These are phyloP conservation scores for Aspergillus haitiensis DNA, from an alignment of 495 filamentous ascomycete species.

Conservation along the genomic window DNA sequence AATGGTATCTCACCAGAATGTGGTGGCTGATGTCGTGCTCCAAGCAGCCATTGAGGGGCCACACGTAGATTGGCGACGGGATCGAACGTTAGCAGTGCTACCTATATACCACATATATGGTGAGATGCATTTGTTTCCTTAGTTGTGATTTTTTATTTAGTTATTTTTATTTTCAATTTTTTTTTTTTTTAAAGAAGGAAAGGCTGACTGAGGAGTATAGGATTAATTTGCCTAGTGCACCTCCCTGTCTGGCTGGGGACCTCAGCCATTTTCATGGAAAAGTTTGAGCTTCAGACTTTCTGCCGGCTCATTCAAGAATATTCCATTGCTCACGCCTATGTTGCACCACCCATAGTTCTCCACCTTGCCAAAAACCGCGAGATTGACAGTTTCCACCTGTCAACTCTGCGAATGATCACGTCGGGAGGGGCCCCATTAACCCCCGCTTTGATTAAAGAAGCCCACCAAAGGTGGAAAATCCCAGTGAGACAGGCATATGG, in stretches of 20 bases:
- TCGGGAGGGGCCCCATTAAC: slow-evolving; percentile 81
- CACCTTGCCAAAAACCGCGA: slow-evolving; percentile 67
- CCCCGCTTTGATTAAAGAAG: slow-evolving; percentile 66
- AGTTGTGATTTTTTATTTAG: neutral
- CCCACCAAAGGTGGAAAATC: slow-evolving; percentile 64
- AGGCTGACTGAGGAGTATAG: slow-evolving; percentile 13
- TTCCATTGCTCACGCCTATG: slow-evolving; percentile 68
- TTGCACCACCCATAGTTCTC: slow-evolving; percentile 80
- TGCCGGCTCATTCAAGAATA: slow-evolving; percentile 66
- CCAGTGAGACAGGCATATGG: slow-evolving; percentile 75
- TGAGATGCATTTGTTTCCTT: slow-evolving; percentile 20
- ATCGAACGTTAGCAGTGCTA: slow-evolving; percentile 69
- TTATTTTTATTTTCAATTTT: too few species aligned
- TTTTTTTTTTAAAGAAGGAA: neutral
- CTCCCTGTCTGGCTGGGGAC: slow-evolving; percentile 59
- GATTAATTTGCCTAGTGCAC: slow-evolving; percentile 55
- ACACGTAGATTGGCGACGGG: slow-evolving; percentile 56
- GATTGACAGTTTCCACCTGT: slow-evolving; percentile 69
- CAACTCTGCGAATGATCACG: slow-evolving; percentile 69
- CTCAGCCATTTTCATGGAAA: slow-evolving; percentile 64
- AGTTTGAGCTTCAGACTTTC: slow-evolving; percentile 71
- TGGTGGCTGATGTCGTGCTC: slow-evolving; percentile 64
- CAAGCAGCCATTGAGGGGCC: slow-evolving; percentile 54
- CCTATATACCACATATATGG: slow-evolving; percentile 92
- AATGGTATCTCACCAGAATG: slow-evolving; percentile 73